A percentile compares a stretch with the other conserved stretches of the same genome.
Conservation (phyloP, 306 rosid genomes). For the Sophora flavescens region DNA sequence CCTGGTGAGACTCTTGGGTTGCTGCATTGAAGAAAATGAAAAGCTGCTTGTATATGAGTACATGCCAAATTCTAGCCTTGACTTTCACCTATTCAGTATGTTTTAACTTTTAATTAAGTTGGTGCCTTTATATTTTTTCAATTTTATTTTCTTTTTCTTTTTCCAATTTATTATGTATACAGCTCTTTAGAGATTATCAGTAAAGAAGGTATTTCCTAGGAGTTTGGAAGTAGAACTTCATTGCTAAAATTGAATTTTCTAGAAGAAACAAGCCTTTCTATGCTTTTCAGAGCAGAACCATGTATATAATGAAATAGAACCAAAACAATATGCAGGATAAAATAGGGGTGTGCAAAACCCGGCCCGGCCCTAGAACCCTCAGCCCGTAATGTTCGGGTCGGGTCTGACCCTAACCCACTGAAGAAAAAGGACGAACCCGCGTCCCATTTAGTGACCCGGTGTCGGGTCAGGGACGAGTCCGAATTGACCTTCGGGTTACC, state of each 20-base stretch:
- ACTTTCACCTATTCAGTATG: constrained; percentile 58
- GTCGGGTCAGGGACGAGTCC: too few species aligned
- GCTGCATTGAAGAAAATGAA: constrained; percentile 62
- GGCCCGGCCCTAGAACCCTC: too few species aligned
- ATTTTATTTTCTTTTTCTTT: not conserved
- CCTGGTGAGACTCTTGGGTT: constrained; percentile 72
- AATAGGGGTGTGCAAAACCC: too few species aligned
- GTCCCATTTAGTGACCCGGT: too few species aligned
- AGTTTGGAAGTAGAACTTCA: not conserved
- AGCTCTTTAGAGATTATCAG: too few species aligned
- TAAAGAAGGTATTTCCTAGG: not conserved
- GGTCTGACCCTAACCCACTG: too few species aligned
- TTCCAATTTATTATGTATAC: not conserved
- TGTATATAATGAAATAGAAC: not conserved
- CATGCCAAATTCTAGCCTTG: constrained; percentile 65
- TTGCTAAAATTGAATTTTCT: not conserved
- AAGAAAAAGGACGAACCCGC: too few species aligned
- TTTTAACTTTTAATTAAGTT: not conserved
- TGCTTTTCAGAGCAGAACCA: not conserved
- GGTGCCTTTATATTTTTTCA: not conserved
- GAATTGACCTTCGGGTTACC: too few species aligned
- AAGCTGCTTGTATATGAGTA: constrained; percentile 70
- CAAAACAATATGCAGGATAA: not conserved
- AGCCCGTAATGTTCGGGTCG: too few species aligned
- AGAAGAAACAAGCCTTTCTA: not conserved